Percentiles rank a stretch among this genome's conserved stretches.
These are phyloP conservation scores for Serendipita sp. DNA, from an alignment of 768 basidiomycete genomes.

Conservation along the genomic window DNA sequence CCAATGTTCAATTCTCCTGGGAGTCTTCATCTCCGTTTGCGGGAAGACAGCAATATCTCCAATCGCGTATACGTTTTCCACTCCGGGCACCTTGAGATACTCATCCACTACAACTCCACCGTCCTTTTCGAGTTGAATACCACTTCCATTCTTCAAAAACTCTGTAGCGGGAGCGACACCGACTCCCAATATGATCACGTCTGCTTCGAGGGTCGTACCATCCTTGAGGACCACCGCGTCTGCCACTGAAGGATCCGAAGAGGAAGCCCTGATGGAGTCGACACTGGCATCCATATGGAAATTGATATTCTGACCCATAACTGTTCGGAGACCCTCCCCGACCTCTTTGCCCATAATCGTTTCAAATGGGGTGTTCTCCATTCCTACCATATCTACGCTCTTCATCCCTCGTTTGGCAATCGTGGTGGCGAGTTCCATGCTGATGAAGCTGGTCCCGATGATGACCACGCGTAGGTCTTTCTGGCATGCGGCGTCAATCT, in stretches of 20 bases:
- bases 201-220: slow-evolving; percentile 47
- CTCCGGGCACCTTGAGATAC: slow-evolving; percentile 41
- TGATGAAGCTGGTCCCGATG: slow-evolving; percentile 82
- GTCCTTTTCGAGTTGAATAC: slow-evolving; percentile 46
- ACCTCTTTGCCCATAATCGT: slow-evolving; percentile 65
- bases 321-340: slow-evolving; percentile 63
- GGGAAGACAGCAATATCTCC: slow-evolving; percentile 79
- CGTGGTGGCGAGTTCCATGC: slow-evolving; percentile 81
- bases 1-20: slow-evolving; percentile 75
- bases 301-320: slow-evolving; percentile 50
- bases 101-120: slow-evolving; percentile 67
- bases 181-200: slow-evolving; percentile 72
- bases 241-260: slow-evolving; percentile 37
- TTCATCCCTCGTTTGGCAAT: slow-evolving; percentile 57
- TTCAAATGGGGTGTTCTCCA: slow-evolving; percentile 69
- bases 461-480: slow-evolving; percentile 62
- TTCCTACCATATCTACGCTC: slow-evolving; percentile 70
- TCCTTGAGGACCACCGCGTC: slow-evolving; percentile 48
- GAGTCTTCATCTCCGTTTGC: slow-evolving; percentile 28
- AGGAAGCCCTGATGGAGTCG: slow-evolving; percentile 45
- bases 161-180: slow-evolving; percentile 73
- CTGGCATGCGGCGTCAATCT: slow-evolving; percentile 44
- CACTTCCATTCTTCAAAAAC: slow-evolving; percentile 50
- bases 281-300: slow-evolving; percentile 67
- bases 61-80: slow-evolving; percentile 48